These are phyloP conservation scores for Penicillium dipodomyicola DNA, from an alignment of 495 filamentous ascomycete genomes.

Conservation along the genomic window DNA sequence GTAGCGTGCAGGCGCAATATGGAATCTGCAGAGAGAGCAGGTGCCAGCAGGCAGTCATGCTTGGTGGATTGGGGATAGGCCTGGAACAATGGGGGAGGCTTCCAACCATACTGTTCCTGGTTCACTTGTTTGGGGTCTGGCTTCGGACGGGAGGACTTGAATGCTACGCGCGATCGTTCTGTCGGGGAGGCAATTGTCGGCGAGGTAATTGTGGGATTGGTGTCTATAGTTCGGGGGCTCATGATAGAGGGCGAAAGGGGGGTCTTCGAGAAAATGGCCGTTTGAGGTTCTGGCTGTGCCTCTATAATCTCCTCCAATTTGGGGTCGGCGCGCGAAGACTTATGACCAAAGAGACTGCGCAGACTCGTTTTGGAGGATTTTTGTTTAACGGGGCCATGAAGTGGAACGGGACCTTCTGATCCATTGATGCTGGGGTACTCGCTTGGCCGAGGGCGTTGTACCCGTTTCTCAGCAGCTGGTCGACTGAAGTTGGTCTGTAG, in stretches of 20 bases:
- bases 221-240: slow-evolving; percentile 31
- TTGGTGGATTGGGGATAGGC: slow-evolving; percentile 83
- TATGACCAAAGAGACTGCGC: slow-evolving; percentile 42
- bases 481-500: slow-evolving; percentile 45
- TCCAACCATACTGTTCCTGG: slow-evolving; percentile 53
- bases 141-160: slow-evolving; percentile 25
- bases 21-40: slow-evolving; percentile 51
- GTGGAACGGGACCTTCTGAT: slow-evolving; percentile 33
- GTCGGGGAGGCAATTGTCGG: slow-evolving; percentile 34
- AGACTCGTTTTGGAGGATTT: slow-evolving; percentile 43
- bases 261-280: slow-evolving; percentile 13
- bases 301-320: slow-evolving; percentile 42
- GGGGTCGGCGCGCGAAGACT: slow-evolving; percentile 30
- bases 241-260: slow-evolving; percentile 29
- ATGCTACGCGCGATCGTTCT: slow-evolving; percentile 22
- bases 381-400: slow-evolving; percentile 35
- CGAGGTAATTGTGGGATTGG: slow-evolving; percentile 31
- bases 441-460: slow-evolving; percentile 41
- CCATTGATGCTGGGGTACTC: slow-evolving; percentile 35
- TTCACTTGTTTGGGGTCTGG: slow-evolving; percentile 22
- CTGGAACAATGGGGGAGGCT: slow-evolving; percentile 81
- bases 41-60: slow-evolving; percentile 50
- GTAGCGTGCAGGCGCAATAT: slow-evolving; percentile 58
- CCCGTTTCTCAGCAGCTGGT: slow-evolving; percentile 26
- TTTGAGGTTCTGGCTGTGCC: slow-evolving; percentile 17